Base-by-base conservation (phyloP, 345 rosid species). In the Euphorbia peplus region DNA sequence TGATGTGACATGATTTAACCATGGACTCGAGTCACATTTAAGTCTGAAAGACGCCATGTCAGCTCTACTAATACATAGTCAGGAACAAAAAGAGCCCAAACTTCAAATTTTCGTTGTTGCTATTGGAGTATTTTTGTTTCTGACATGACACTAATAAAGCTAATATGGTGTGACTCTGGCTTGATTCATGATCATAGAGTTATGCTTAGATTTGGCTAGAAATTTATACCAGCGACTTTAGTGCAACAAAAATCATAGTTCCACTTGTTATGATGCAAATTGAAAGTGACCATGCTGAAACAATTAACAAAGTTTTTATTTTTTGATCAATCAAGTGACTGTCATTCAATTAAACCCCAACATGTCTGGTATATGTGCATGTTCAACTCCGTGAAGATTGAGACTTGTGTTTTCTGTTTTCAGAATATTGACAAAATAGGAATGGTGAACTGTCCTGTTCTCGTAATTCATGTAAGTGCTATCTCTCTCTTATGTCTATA, bases 401-500 rank as follows among this genome's bases (percentile, higher is more conserved):
- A 22, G 57, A 30, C 56, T 57, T 51, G 59, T 50, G 60, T 70
- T 26, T 61, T 65, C 30, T 58, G 21, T 58, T 76, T 79, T 66
- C 90, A 93, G 96, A 93, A 93, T 75, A 84, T 91, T n/a, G 97
- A 88, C 84, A 93, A 93, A 83, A 91, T 93, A 63, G 78, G 85
- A 73, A 69, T 78, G 68, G 95, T 88, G 74, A 86, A 81, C 63
- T 88, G 93, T 74, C 93, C 88, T 47, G 93, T 91, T 70, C 78
- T 93, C 55, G 81, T 93, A 60, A 86, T 93, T 78, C 98, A 93
- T 72, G 97, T 93, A 80, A 89, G 97, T 88, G 13, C 47, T 18
- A 9, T 32, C 50, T 56, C 37, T 58, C 41, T 54, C 54, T 25
- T 64, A 54, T 5, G 53, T 50, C 69, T 26, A 12, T 42, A 21